Percentiles rank a stretch among this genome's conserved stretches.
phyloP scores from a whole-genome alignment of 2,329 filamentous ascomycete species.

The Ilyonectria mors-panacis region DNA sequence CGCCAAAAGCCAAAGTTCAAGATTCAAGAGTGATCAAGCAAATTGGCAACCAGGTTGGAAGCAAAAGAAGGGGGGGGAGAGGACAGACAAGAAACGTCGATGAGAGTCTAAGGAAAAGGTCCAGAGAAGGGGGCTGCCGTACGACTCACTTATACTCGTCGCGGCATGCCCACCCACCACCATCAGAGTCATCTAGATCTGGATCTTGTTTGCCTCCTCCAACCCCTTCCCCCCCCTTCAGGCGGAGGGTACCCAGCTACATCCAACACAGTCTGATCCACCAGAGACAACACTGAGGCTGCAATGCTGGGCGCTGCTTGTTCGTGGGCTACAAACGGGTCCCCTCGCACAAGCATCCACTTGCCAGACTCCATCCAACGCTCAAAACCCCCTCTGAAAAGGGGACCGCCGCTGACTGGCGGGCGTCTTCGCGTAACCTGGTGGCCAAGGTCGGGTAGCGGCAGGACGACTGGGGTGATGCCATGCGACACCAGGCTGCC shows the following conservation, averaged over 20 bases:
- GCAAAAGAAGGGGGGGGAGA: constrained; percentile 22
- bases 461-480: constrained; percentile 34
- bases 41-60: background rate
- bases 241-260: constrained; percentile 25
- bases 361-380: constrained; percentile 34
- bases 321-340: constrained; percentile 29
- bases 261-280: constrained; percentile 31
- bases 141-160: constrained; percentile 44
- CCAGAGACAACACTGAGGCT: constrained; percentile 34
- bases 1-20: constrained; percentile 32
- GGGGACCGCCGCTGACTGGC: constrained; percentile 8
- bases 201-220: constrained; percentile 40
- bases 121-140: constrained; percentile 38
- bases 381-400: constrained; percentile 9
- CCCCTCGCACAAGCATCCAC: constrained; percentile 45
- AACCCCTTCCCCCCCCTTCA: constrained; percentile 20
- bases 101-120: constrained; percentile 24
- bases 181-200: constrained; percentile 1
- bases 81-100: constrained; percentile 15
- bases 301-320: constrained; percentile 19
- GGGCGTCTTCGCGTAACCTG: constrained; percentile 20
- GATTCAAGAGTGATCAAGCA: background rate
- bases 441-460: constrained; percentile 23
- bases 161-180: constrained; percentile 24
- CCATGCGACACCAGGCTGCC: constrained; percentile 34